Percentiles rank a stretch among this genome's conserved stretches.
Evolutionary conservation across 2,329 filamentous ascomycete genomes (phyloP).

Genomic region (Metarhizium album): DNA sequence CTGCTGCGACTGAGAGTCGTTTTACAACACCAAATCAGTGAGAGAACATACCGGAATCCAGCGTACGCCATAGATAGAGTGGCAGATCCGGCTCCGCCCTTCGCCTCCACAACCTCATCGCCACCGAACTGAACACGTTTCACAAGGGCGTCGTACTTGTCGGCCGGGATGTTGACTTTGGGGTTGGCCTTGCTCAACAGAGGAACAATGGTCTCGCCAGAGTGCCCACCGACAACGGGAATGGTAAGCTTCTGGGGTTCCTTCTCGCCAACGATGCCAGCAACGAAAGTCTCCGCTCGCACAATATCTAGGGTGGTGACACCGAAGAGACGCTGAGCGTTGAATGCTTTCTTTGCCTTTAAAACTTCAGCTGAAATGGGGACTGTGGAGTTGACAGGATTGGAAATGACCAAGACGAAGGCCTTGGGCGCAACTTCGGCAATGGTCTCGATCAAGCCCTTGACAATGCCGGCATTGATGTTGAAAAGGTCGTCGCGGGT

Average conservation of each 20-base stretch:
- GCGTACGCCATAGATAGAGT: constrained; percentile 94
- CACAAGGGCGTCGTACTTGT: constrained; percentile 84
- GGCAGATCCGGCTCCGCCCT: constrained; percentile 82
- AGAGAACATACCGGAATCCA: constrained; percentile 63
- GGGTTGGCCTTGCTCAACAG: constrained; percentile 89
- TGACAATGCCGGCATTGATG: constrained; percentile 97
- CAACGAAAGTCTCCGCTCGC: constrained; percentile 92
- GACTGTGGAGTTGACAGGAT: constrained; percentile 98
- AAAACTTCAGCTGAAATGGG: constrained; percentile 95
- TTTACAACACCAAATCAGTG: background rate
- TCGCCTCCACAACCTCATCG: constrained; percentile 93
- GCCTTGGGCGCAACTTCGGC: constrained; percentile 87
- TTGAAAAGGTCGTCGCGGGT: constrained; percentile 99
- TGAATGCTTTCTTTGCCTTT: constrained; percentile 86
- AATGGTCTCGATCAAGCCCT: constrained; percentile 79
- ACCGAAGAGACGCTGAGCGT: constrained; percentile 92
- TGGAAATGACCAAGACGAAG: constrained; percentile 93
- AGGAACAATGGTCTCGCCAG: constrained; percentile 94
- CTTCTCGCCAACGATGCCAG: constrained; percentile 70
- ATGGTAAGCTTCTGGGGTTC: constrained; percentile 76
- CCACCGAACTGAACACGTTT: constrained; percentile 97
- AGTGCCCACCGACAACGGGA: constrained; percentile 93
- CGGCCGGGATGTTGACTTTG: constrained; percentile 66
- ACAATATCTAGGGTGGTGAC: constrained; percentile 98
- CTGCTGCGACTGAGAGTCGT: constrained; percentile 3